phyloP scores from a whole-genome alignment of 192 early-diverging fungal genomes.

The Coemansia sp. region DNA sequence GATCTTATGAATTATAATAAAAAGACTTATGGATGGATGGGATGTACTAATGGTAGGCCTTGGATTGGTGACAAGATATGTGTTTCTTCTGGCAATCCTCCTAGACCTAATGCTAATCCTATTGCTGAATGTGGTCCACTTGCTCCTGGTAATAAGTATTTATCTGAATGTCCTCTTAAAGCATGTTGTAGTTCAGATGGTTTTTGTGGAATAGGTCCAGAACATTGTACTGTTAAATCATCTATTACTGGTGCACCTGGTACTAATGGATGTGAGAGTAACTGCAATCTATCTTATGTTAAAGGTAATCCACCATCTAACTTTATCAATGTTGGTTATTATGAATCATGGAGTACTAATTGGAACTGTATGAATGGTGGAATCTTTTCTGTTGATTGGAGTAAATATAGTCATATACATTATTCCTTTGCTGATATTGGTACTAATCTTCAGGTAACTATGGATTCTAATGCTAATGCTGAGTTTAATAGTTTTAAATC shows the following conservation, averaged over 20 bases:
- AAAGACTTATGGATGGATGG: neutral
- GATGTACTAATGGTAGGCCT: neutral
- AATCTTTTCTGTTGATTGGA: conserved; percentile 4
- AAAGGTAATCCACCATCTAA: conserved; percentile 11
- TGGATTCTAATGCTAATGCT: neutral
- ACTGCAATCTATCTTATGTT: conserved; percentile 17
- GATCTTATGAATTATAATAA: neutral
- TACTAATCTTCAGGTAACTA: neutral
- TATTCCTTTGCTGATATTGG: conserved; percentile 25
- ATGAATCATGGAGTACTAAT: conserved; percentile 21
- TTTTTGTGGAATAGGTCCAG: conserved; percentile 6
- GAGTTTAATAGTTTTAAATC: conserved; percentile 15
- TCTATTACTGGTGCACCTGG: conserved; percentile 11
- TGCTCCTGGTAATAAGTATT: neutral
- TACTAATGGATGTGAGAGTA: conserved; percentile 14
- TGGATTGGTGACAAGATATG: neutral
- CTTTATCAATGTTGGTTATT: conserved; percentile 29
- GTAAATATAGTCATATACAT: conserved; percentile 23
- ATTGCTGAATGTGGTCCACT: neutral
- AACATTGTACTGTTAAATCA: conserved; percentile 4
- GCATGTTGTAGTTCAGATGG: conserved; percentile 13
- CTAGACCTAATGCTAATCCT: neutral
- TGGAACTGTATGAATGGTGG: conserved; percentile 22
- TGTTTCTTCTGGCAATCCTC: neutral
- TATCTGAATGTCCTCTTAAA: conserved; percentile 14